Conservation (phyloP, 1,284 basidiomycete species). For the Rugosomyces carneus region DNA sequence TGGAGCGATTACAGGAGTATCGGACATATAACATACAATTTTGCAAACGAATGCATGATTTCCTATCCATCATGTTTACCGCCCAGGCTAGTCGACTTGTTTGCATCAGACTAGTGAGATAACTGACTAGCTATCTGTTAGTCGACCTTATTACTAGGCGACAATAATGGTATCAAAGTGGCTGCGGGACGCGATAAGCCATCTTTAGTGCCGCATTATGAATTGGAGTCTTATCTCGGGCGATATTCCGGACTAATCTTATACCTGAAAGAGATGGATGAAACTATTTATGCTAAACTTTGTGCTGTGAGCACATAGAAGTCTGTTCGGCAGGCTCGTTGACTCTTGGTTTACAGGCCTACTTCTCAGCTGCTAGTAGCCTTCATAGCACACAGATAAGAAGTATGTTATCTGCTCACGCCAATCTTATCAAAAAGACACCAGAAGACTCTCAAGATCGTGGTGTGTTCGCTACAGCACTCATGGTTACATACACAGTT, state of each 20-base stretch:
- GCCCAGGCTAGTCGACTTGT: slow-evolving; percentile 44
- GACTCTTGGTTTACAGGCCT: slow-evolving; percentile 48
- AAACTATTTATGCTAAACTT: slow-evolving; percentile 74
- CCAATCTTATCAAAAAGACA: slow-evolving; percentile 58
- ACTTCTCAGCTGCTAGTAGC: slow-evolving; percentile 80
- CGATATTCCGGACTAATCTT: slow-evolving; percentile 88
- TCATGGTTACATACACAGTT: background rate
- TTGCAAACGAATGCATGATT: slow-evolving; percentile 86
- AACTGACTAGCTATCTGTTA: slow-evolving; percentile 22
- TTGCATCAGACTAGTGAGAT: background rate
- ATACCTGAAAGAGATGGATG: slow-evolving; percentile 95
- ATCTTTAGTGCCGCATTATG: slow-evolving; percentile 55
- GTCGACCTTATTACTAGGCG: slow-evolving; percentile 63
- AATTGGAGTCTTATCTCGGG: slow-evolving; percentile 79
- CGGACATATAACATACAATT: slow-evolving; percentile 84
- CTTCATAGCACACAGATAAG: slow-evolving; percentile 79
- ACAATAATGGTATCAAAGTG: slow-evolving; percentile 48
- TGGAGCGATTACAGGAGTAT: slow-evolving; percentile 89
- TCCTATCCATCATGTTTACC: slow-evolving; percentile 85
- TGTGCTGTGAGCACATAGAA: slow-evolving; percentile 62
- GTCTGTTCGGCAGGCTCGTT: background rate
- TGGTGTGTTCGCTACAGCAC: slow-evolving; percentile 34
- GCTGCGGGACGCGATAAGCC: slow-evolving; percentile 37
- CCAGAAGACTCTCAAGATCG: slow-evolving; percentile 68
- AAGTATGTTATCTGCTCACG: slow-evolving; percentile 58